Percentiles rank a stretch among this genome's conserved stretches.
phyloP scores from a whole-genome alignment of 2,329 filamentous ascomycete genomes.

The Emericellopsis cladophorae region DNA sequence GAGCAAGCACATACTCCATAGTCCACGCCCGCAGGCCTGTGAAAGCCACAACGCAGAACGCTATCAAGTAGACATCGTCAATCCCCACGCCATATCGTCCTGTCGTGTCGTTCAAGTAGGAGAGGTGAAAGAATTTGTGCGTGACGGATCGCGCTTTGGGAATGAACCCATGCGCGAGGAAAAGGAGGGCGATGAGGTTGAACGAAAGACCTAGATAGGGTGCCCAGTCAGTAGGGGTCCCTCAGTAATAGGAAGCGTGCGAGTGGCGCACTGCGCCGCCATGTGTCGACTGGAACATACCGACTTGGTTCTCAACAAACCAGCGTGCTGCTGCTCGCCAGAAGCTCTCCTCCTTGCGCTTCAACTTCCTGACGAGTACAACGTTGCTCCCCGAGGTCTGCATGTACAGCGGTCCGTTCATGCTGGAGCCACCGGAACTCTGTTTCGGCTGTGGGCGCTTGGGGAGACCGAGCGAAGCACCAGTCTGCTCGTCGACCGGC shows the following conservation, averaged over 20 bases:
- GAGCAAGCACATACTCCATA: conserved; percentile 80
- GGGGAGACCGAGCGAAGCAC: conserved; percentile 6
- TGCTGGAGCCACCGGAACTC: conserved; percentile 23
- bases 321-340: conserved; percentile 50
- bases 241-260: not conserved
- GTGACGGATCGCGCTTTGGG: conserved; percentile 69
- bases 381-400: conserved; percentile 37
- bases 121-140: conserved; percentile 78
- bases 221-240: conserved; percentile 8
- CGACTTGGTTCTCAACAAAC: conserved; percentile 70
- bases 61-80: conserved; percentile 68
- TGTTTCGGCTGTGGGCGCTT: conserved; percentile 15
- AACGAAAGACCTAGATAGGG: conserved; percentile 62
- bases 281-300: conserved; percentile 33
- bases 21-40: conserved; percentile 72
- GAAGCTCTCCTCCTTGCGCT: conserved; percentile 49
- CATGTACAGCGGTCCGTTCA: conserved; percentile 46
- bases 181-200: conserved; percentile 73
- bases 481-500: conserved; percentile 12
- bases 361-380: conserved; percentile 42
- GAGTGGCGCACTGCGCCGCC: no score
- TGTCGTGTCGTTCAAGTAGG: conserved; percentile 61
- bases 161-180: conserved; percentile 71
- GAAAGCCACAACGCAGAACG: conserved; percentile 71
- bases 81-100: conserved; percentile 63